Evolutionary conservation across 139 green algal species (phyloP).

Genomic region (Axilococcus clingmanii): DNA sequence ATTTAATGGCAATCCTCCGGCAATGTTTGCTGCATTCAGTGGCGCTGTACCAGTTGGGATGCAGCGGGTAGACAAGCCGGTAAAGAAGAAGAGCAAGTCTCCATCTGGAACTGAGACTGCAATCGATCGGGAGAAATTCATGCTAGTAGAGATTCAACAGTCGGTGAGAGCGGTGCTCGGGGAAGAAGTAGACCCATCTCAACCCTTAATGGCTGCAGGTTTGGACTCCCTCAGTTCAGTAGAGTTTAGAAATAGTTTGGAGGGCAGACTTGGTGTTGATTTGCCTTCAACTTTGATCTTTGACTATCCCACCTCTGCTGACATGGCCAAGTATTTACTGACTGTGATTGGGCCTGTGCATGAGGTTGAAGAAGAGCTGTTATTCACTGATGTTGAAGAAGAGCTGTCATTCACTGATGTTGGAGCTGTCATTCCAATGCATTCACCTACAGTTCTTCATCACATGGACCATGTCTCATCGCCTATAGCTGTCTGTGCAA

Average conservation of each 20-base stretch:
- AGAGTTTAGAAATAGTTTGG: constrained; percentile 67
- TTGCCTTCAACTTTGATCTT: constrained; percentile 68
- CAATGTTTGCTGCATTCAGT: constrained; percentile 21
- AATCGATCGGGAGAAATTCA: background rate
- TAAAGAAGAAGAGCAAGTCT: background rate
- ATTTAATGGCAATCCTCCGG: constrained; percentile 4
- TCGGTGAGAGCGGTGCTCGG: constrained; percentile 16
- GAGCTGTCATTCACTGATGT: no score
- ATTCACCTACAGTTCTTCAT: no score
- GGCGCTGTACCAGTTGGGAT: no score
- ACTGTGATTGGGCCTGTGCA: constrained; percentile 2
- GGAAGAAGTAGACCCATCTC: constrained; percentile 4
- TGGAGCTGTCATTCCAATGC: no score
- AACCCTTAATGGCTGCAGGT: constrained; percentile 36
- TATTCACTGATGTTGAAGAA: no score
- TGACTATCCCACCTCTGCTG: constrained; percentile 60
- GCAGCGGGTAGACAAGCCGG: no score
- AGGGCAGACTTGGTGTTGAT: constrained; percentile 40
- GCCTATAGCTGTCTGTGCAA: no score
- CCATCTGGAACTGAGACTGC: background rate
- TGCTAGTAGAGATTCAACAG: constrained; percentile 17
- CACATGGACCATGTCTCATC: background rate
- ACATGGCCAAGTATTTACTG: constrained; percentile 31
- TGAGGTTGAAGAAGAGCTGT: constrained; percentile 8
- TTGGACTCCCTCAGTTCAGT: constrained; percentile 66